Percentiles rank a stretch among this genome's conserved stretches.
Evolutionary conservation across 768 basidiomycete genomes (phyloP).

Genomic region (Pisolithus tinctorius): DNA sequence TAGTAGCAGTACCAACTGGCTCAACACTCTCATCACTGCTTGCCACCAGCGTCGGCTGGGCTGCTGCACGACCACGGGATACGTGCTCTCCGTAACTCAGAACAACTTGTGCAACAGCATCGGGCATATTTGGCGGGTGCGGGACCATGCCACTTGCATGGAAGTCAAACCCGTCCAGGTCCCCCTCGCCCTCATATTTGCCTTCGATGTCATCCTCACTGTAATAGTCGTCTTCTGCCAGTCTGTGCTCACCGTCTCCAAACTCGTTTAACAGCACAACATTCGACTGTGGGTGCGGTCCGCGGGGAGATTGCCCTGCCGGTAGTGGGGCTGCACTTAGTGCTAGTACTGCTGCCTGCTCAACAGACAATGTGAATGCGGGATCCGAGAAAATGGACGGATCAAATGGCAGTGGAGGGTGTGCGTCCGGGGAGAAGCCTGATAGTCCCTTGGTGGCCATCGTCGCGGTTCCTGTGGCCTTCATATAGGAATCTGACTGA

Average conservation of each 20-base stretch:
- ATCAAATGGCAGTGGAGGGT: constrained; percentile 41
- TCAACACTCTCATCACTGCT: constrained; percentile 21
- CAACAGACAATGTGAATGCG: constrained; percentile 44
- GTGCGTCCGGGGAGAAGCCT: constrained; percentile 37
- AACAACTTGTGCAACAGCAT: constrained; percentile 32
- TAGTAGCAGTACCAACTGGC: constrained; percentile 10
- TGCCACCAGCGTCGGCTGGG: constrained; percentile 12
- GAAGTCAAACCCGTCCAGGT: constrained; percentile 26
- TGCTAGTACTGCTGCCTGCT: constrained; percentile 37
- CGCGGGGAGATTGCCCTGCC: constrained; percentile 27
- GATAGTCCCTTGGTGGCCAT: constrained; percentile 29
- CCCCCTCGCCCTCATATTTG: constrained; percentile 34
- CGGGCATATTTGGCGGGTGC: constrained; percentile 13
- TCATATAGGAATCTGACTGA: constrained; percentile 35
- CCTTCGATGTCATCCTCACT: constrained; percentile 43
- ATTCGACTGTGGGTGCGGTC: constrained; percentile 25
- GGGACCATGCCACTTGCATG: constrained; percentile 6
- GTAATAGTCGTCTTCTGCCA: constrained; percentile 37
- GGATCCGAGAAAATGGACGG: constrained; percentile 50
- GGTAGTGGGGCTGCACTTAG: constrained; percentile 23
- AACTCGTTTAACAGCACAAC: constrained; percentile 36
- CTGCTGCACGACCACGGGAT: constrained; percentile 9
- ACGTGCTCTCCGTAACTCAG: constrained; percentile 34
- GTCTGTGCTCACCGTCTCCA: constrained; percentile 29
- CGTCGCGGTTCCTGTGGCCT: constrained; percentile 26